Conservation (phyloP, 2,329 filamentous ascomycete genomes). For the Penicillium sp. region DNA sequence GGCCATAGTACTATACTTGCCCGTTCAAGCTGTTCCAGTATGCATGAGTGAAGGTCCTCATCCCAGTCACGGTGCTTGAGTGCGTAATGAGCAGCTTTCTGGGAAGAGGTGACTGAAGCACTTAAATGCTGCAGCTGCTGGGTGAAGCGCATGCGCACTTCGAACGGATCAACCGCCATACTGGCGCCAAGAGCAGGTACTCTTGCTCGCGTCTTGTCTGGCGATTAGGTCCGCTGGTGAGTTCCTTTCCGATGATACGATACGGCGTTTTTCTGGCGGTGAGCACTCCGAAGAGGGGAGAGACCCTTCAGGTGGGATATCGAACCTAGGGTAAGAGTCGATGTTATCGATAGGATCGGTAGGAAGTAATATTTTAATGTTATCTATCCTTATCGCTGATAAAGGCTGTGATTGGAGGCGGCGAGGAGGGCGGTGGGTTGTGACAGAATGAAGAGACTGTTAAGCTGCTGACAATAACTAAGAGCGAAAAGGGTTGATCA, state of each 20-base stretch:
- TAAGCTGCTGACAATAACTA: background rate
- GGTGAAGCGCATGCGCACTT: conserved; percentile 97
- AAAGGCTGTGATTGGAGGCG: background rate
- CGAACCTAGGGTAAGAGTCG: no score
- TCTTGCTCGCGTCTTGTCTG: no score
- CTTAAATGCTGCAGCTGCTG: conserved; percentile 86
- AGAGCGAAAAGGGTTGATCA: background rate
- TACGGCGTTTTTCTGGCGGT: no score
- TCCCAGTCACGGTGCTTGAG: conserved; percentile 92
- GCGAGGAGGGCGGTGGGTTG: background rate
- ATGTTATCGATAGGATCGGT: no score
- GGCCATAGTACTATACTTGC: conserved; percentile 50
- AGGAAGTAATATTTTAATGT: no score
- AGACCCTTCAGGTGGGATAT: no score
- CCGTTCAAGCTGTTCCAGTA: conserved; percentile 89
- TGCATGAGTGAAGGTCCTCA: conserved; percentile 96
- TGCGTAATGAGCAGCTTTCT: conserved; percentile 93
- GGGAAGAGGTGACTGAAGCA: conserved; percentile 82
- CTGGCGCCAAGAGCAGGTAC: conserved; percentile 2
- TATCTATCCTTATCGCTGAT: background rate
- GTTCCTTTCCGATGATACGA: no score
- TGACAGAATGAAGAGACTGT: background rate
- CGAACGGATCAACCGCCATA: conserved; percentile 84
- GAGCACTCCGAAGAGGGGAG: no score
- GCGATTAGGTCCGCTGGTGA: no score